Percentiles rank a stretch among this genome's conserved stretches.
phyloP scores from a whole-genome alignment of 2,329 filamentous ascomycete genomes.

The Tolypocladium ophioglossoides region DNA sequence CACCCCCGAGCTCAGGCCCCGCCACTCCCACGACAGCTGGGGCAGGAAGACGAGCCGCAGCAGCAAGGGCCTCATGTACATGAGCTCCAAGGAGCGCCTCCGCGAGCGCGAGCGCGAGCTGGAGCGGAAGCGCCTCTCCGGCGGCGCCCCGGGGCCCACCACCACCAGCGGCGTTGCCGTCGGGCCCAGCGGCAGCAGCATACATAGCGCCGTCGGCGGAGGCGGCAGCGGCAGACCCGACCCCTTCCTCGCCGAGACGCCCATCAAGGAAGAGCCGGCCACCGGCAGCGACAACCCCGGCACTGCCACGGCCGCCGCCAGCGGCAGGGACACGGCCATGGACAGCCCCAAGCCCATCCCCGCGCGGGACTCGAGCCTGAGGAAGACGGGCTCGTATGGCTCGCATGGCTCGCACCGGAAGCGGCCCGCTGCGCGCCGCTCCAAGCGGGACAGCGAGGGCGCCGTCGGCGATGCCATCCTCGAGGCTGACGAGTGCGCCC shows the following conservation, averaged over 20 bases:
- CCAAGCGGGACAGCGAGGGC: conserved; percentile 35
- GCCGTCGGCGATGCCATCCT: conserved; percentile 28
- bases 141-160: conserved; percentile 8
- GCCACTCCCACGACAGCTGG: conserved; percentile 52
- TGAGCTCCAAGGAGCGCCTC: conserved; percentile 60
- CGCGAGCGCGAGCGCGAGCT: conserved; percentile 51
- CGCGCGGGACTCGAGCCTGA: conserved; percentile 55
- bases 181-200: conserved; percentile 18
- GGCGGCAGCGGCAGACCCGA: conserved; percentile 25
- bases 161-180: conserved; percentile 23
- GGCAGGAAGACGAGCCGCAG: conserved; percentile 43
- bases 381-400: conserved; percentile 42
- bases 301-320: too few species aligned
- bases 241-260: conserved; percentile 39
- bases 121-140: conserved; percentile 44
- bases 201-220: conserved; percentile 12
- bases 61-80: conserved; percentile 56
- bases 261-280: conserved; percentile 44
- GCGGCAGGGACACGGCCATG: conserved; percentile 8
- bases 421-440: conserved; percentile 39
- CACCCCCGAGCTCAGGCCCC: conserved; percentile 37
- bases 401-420: conserved; percentile 30
- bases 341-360: conserved; percentile 48
- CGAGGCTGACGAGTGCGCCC: conserved; percentile 26
- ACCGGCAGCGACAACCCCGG: conserved; percentile 15